A percentile compares a stretch with the other conserved stretches of the same genome.
Conservation (phyloP, 2,329 filamentous ascomycete species). For the Lachnellula suecica region DNA sequence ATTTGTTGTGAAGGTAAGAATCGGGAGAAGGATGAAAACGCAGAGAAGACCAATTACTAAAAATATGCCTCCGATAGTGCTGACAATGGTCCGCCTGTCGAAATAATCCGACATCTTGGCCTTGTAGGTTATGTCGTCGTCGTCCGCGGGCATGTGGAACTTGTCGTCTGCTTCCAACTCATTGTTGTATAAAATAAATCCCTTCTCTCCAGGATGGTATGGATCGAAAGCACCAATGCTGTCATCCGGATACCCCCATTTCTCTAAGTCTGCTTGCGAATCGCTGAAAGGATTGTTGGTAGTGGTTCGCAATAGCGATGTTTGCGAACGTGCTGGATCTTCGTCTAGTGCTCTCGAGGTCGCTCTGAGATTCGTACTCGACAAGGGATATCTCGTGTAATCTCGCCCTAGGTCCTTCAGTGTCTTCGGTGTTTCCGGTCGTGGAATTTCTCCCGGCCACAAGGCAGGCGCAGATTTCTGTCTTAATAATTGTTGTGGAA, state of each 20-base stretch:
- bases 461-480: slow-evolving; percentile 20
- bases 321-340: slow-evolving; percentile 3
- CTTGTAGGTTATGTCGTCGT: slow-evolving; percentile 44
- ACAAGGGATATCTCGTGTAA: slow-evolving; percentile 32
- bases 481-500: slow-evolving; percentile 19
- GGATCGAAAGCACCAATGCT: slow-evolving; percentile 42
- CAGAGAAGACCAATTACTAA: slow-evolving; percentile 46
- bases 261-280: slow-evolving; percentile 33
- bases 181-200: slow-evolving; percentile 44
- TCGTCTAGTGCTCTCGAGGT: slow-evolving; percentile 1
- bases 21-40: slow-evolving; percentile 50
- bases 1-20: slow-evolving; percentile 42
- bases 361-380: slow-evolving; percentile 9
- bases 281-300: slow-evolving; percentile 23
- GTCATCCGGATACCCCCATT: slow-evolving; percentile 45
- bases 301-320: slow-evolving; percentile 15
- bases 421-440: slow-evolving; percentile 17
- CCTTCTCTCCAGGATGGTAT: slow-evolving; percentile 38
- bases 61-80: slow-evolving; percentile 36
- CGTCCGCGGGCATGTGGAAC: slow-evolving; percentile 50
- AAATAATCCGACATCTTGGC: slow-evolving; percentile 44
- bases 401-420: slow-evolving; percentile 29
- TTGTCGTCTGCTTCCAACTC: slow-evolving; percentile 53
- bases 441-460: slow-evolving; percentile 1
- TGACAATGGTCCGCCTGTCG: slow-evolving; percentile 40